Evolutionary conservation across 2,329 filamentous ascomycete genomes (phyloP).

Genomic region (Colletotrichum sp.): DNA sequence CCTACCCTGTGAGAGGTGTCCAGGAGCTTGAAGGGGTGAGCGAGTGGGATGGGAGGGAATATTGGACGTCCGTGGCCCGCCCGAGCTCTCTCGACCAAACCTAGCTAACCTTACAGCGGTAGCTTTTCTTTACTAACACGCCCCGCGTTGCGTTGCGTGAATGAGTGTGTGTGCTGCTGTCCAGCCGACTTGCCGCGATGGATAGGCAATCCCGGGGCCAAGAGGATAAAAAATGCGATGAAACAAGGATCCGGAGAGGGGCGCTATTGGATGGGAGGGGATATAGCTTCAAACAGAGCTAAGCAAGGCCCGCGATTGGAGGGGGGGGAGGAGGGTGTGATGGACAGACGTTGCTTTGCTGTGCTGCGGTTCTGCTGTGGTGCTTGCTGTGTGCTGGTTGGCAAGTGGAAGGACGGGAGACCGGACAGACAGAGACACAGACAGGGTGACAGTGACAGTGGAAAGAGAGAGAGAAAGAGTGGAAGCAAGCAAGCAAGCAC

Average conservation of each 20-base stretch:
- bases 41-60: neutral
- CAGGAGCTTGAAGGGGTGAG: neutral
- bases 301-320: neutral
- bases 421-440: neutral
- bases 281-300: constrained; percentile 22
- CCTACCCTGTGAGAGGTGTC: neutral
- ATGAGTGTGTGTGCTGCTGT: neutral
- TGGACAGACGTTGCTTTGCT: neutral
- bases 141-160: neutral
- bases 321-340: neutral
- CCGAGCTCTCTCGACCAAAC: constrained; percentile 20
- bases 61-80: constrained; percentile 19
- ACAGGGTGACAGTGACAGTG: neutral
- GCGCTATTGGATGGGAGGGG: constrained; percentile 18
- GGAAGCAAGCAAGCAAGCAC: neutral
- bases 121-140: neutral
- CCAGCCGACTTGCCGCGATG: constrained; percentile 11
- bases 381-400: neutral
- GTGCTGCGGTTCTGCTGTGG: neutral
- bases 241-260: constrained; percentile 17
- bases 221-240: constrained; percentile 17
- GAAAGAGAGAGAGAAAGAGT: neutral
- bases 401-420: neutral
- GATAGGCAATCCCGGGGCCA: neutral
- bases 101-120: neutral